Evolutionary conservation across 257 asterid genomes (phyloP).

Genomic region (Solanum ahanhuiri): DNA sequence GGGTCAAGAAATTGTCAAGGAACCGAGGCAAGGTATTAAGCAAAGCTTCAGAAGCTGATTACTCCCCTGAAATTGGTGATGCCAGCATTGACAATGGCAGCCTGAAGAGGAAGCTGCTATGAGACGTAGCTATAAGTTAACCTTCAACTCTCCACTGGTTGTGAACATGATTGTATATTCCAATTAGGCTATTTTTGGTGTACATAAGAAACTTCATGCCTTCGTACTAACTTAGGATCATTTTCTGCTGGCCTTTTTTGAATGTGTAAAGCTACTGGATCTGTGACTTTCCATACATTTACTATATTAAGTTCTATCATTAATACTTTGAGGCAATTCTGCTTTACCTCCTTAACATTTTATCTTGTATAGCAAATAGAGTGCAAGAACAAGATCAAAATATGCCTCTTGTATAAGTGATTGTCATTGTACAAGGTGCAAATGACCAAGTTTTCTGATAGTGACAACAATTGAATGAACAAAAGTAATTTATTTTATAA

Average conservation of each 20-base stretch:
- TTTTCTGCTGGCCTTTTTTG: neutral
- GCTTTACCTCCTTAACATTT: neutral
- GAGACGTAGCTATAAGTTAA: neutral
- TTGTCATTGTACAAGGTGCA: neutral
- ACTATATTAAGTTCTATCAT: neutral
- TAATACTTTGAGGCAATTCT: neutral
- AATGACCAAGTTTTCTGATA: neutral
- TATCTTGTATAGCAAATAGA: neutral
- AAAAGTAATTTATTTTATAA: neutral
- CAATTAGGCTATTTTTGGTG: neutral
- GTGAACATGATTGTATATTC: neutral
- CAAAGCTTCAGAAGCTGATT: neutral
- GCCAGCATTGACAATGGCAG: neutral
- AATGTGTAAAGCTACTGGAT: neutral
- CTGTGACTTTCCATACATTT: neutral
- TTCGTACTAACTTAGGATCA: neutral
- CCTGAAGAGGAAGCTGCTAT: conserved; percentile 2
- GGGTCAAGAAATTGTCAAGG: conserved; percentile 11
- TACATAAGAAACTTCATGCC: neutral
- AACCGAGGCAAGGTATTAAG: conserved; percentile 7
- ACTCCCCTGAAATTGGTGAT: neutral
- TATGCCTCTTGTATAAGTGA: neutral
- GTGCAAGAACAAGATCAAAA: neutral
- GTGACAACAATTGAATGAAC: neutral
- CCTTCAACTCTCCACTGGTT: neutral